Percentiles rank a stretch among this genome's conserved stretches.
phyloP scores from a whole-genome alignment of 768 basidiomycete genomes.

The Pholiota conissans region DNA sequence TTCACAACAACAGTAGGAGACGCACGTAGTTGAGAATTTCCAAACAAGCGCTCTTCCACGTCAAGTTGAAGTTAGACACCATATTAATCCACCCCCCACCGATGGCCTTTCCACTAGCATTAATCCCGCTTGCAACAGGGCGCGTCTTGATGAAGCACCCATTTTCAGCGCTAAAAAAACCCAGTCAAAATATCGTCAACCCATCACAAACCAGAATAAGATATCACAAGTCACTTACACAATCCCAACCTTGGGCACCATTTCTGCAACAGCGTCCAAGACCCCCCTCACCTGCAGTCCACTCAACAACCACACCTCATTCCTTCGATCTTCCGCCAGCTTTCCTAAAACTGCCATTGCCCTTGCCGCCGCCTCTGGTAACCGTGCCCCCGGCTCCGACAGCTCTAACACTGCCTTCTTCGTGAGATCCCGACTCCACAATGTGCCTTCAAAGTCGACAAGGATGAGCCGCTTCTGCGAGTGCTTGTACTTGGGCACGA shows the following conservation, averaged over 20 bases:
- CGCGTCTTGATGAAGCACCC: conserved; percentile 80
- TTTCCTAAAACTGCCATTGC: conserved; percentile 51
- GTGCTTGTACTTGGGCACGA: conserved; percentile 70
- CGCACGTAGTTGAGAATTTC: conserved; percentile 85
- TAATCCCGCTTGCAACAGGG: conserved; percentile 20
- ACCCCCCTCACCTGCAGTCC: conserved; percentile 65
- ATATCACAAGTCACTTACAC: conserved; percentile 47
- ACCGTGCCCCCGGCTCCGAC: conserved; percentile 28
- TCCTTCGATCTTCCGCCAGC: conserved; percentile 62
- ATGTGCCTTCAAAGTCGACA: conserved; percentile 76
- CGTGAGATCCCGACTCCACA: conserved; percentile 68
- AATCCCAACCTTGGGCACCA: conserved; percentile 70
- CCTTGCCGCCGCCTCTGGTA: conserved; percentile 28
- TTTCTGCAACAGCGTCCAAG: conserved; percentile 60
- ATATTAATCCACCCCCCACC: conserved; percentile 70
- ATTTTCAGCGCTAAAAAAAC: conserved; percentile 69
- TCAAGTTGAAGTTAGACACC: conserved; percentile 75
- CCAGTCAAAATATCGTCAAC: not conserved
- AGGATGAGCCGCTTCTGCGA: conserved; percentile 66
- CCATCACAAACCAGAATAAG: not conserved
- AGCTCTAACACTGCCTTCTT: conserved; percentile 40
- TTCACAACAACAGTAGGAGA: conserved; percentile 18
- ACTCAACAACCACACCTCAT: conserved; percentile 83
- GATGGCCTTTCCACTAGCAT: conserved; percentile 2
- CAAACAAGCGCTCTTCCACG: conserved; percentile 78